Base-by-base conservation (phyloP, 2,329 filamentous ascomycete species). In the Colletotrichum lentis region DNA sequence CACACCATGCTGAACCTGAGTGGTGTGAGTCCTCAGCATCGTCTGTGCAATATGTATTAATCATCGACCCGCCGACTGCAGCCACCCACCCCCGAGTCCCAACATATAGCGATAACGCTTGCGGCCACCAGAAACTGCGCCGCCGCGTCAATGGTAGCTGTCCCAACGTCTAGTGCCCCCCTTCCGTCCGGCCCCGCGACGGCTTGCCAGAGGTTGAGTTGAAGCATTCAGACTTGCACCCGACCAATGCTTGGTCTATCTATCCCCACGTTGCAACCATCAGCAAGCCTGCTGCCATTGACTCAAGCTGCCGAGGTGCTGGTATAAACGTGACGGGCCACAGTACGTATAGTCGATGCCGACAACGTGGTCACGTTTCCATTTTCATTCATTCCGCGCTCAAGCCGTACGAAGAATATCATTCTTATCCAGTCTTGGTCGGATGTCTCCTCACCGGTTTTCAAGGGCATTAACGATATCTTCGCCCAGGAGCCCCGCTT, bases 21-120 rank as follows among this genome's bases (percentile, higher is more conserved):
- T 8, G 41, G 43, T 31, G 62, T 55, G 16, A 27, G 24, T 46
- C 18, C 18, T 46, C 16, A 44, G 27, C 27, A 27, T n/a, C 22
- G 35, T 47, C 47, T 59, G 49, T 64, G 64, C 49, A 64, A 64
- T 54, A 20, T n/a, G 20, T 27, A 64, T 55, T 59, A 55, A 43
- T 64, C 50, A 64, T 64, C 16, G 39, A 59, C 47, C 54, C 47
- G 47, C 54, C 39, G 20, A 16, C 46, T 64, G 60, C 59, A 67
- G 64, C 64, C 50, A 63, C 46, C 37, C 64, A 62, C 58, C 58
- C 8, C 8, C 31, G 10, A 35, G 31, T 35, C 31, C 8, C 31
- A 35, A 35, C 31, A 35, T 44, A 43, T 44, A 43, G 56, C 47
- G 18, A 41, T 31, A 35, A 14, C 54, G 20, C 35, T 49, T 37